Evolutionary conservation across 352 stramenopile species (phyloP), one percentile per base, ranked within the genome.

Genomic region (Phytophthora litchii): DNA sequence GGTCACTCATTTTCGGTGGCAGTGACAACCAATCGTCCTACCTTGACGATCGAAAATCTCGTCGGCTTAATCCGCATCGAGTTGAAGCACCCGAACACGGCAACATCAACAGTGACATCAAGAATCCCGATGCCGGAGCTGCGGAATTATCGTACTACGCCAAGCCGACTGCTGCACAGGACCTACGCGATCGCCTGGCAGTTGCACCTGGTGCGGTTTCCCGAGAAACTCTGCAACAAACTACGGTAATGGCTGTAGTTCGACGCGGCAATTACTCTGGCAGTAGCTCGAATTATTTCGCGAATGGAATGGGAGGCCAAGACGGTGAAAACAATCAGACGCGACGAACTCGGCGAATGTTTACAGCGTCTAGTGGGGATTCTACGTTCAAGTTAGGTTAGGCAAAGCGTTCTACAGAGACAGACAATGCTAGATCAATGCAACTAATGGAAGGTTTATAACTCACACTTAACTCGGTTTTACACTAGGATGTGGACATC

Each of bases 301-400:
- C 61, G 11, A 59, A 49, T 17, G 68, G 59, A 38, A 73, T 79
- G 64, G 70, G 60, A 11, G 51, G 40, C 12, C 59, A 72, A n/a
- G 67, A 71, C 8, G 51, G 37, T 16, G 45, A 53, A 31, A 61
- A 74, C 20, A 60, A 57, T 25, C 54, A 80, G 34, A 47, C 38
- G 7, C 70, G 72, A 21, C 67, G 73, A 50, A 86, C 78, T 29
- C 61, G 63, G 19, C 74, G 78, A 44, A 85, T 87, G 74, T 84
- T 75, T 46, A 64, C 52, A 13, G 54, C 70, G 4, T 66, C 70
- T 3, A 60, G 73, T 4, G 75, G 73, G 31, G 51, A 52, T 11
- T 83, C 78, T 19, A 64, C 63, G 2, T 86, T 88, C 64, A 75
- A 82, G 37, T 66, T 85, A 38, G 78, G 75, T 16, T 88, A 73